Base-by-base conservation (phyloP, 768 basidiomycete species). In the Wakefieldia striispora region DNA sequence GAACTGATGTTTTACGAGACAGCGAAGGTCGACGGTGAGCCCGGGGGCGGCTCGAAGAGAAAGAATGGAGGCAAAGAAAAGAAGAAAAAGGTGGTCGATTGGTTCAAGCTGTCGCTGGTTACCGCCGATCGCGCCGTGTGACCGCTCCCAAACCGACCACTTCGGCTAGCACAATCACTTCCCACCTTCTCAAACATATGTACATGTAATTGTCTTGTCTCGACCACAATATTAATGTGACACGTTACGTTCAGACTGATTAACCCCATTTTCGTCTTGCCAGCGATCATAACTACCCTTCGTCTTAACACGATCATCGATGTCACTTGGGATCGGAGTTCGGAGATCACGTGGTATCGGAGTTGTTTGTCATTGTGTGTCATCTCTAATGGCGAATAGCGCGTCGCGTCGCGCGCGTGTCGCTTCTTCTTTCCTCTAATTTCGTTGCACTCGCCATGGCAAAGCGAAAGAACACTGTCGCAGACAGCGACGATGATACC, bases 381-480 rank as follows among this genome's bases (percentile, higher is more conserved):
- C 34, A 9, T 33, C 39, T 39, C 40, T 26, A 33, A 33, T 33
- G 16, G 29, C 49, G 56, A n/a, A n/a, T n/a, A n/a, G 31, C 49
- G 56, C 49, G 61, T 57, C 67, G 67, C 69, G 69, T 67, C 69
- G 53, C 53, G 55, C 12, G 53, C 29, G 29, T 29, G 29, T 29
- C 29, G 29, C 29, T 13, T 55, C 52, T 51, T 31, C 38, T n/a
- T 43, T 31, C 43, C 29, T 13, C 33, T 38, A 19, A 17, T 34
- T 34, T 41, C 40, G 16, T 31, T 31, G 19, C 53, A 35, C 42
- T 27, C 53, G 9, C 49, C 44, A 86, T 85, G 84, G 68, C 73
- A 9, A 86, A 85, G 65, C 77, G 83, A 51, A 76, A 74, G 52
- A 73, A 73, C 8, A 50, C 58, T 2, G 61, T 59, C 20, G 16